Evolutionary conservation across 805 yeast species (phyloP).

Genomic region (Yarrowia sp.): DNA sequence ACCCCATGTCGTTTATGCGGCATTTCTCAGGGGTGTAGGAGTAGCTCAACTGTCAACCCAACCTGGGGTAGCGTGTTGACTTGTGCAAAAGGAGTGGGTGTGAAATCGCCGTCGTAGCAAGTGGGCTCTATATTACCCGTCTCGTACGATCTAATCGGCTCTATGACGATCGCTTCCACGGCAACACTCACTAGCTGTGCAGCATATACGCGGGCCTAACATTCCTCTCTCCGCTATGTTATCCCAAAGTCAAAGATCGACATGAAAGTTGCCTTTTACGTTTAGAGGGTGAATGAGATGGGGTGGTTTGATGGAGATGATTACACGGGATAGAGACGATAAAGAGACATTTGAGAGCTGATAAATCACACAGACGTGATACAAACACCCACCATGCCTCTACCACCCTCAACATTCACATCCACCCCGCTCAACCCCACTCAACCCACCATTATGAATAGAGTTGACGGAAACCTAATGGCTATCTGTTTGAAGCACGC

Average conservation of each 20-base stretch:
- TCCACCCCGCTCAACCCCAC: background rate
- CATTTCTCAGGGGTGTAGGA: constrained; percentile 17
- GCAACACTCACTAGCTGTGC: background rate
- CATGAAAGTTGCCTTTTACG: constrained; percentile 22
- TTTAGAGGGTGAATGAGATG: background rate
- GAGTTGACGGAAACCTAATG: background rate
- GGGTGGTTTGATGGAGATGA: background rate
- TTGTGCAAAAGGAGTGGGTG: too few species aligned
- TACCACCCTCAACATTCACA: background rate
- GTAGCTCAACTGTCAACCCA: background rate
- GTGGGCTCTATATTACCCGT: too few species aligned
- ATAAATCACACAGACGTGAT: too few species aligned
- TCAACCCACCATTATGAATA: background rate
- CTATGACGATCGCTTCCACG: background rate
- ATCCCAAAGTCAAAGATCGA: constrained; percentile 11
- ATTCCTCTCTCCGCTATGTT: constrained; percentile 16
- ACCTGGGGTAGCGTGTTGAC: background rate
- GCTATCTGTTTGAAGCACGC: constrained; percentile 16
- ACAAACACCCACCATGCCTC: too few species aligned
- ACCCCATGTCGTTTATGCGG: constrained; percentile 21
- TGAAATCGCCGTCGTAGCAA: too few species aligned
- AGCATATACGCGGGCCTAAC: constrained; percentile 8
- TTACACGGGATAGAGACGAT: background rate
- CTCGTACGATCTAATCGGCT: background rate
- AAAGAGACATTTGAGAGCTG: background rate